Percentiles rank a stretch among this genome's conserved stretches.
Conservation (phyloP, 2,329 filamentous ascomycete genomes). For the Dactylonectria macrodidyma region DNA sequence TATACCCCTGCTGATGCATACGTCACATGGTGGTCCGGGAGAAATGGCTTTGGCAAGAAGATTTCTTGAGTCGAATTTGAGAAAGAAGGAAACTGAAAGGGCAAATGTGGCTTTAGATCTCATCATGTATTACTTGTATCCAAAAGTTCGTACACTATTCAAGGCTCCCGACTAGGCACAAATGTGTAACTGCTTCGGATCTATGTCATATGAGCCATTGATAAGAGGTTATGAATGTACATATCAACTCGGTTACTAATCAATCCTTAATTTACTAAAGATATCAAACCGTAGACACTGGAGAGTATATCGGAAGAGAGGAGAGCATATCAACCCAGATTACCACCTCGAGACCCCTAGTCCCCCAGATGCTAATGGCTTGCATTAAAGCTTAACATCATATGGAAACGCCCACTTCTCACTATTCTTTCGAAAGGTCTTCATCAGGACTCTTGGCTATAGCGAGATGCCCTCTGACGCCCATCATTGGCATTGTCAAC, state of each 20-base stretch:
- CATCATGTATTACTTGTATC: no score
- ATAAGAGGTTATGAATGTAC: no score
- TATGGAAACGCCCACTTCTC: constrained; percentile 84
- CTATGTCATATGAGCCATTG: no score
- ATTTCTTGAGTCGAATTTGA: no score
- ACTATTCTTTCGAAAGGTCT: constrained; percentile 81
- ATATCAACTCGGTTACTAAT: no score
- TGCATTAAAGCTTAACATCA: constrained; percentile 75
- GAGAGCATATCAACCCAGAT: constrained; percentile 59
- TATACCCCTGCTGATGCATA: constrained; percentile 25
- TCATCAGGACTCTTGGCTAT: constrained; percentile 84
- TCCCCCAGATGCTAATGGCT: constrained; percentile 60
- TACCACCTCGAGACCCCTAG: constrained; percentile 73
- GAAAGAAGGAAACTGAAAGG: no score
- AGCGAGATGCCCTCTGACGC: constrained; percentile 78
- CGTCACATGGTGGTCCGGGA: not conserved
- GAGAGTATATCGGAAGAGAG: constrained; percentile 45
- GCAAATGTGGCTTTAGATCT: no score
- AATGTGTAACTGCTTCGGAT: no score
- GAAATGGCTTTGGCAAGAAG: fast-evolving
- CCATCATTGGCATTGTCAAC: constrained; percentile 84
- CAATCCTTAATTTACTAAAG: no score
- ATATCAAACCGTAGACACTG: not conserved
- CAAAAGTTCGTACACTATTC: no score
- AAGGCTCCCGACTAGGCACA: no score